Base-by-base conservation (phyloP, 805 yeast genomes). In the Yamadazyma philogaea region DNA sequence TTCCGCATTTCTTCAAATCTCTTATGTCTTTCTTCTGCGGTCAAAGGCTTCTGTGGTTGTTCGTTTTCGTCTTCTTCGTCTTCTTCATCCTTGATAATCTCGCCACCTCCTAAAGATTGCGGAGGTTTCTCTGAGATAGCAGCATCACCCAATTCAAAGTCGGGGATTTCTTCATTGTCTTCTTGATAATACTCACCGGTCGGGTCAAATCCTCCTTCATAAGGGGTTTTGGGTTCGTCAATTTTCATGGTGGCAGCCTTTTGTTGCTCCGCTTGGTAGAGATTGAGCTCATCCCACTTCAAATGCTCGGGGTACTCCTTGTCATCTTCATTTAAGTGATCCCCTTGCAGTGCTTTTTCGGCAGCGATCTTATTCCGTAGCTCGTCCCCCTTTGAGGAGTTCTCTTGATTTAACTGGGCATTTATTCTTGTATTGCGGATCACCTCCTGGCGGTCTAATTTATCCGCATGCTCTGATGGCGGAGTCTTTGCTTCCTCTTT, bases 151-250 rank as follows among this genome's bases (percentile, higher is more conserved):
- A 81, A 63, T 7, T 74, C 61, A 50, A 82, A 79, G 33, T 66
- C 72, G 10, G 79, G 78, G 33, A 79, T 63, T 3, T 75, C 47
- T 27, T 82, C 89, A 34, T 81, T 80, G 54, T 84, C 91, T 4
- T 76, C 78, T 40, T 75, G 73, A 52, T 88, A 87, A 57, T 85
- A 84, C 54, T 89, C 95, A 24, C 87, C 87, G 40, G 77, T 72
- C 0, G 93, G 90, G 54, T 84, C 82, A 20, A 87, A 84, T 0
- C 96, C 95, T 8, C 93, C 95, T 58, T 87, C 95, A 55, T 84
- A 90, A 4, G 97, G 97, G 1, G 97, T 90, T 69, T 90, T 90
- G 17, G 97, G 97, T 60, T 90, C 97, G 56, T 87, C 95, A 34
- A 90, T 87, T 53, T 82, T 81, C 88, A 83, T 82, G 21, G 87